Evolutionary conservation across 352 stramenopile genomes (phyloP), one percentile per base, ranked within the genome.

Genomic region (Phytophthora fragariae): DNA sequence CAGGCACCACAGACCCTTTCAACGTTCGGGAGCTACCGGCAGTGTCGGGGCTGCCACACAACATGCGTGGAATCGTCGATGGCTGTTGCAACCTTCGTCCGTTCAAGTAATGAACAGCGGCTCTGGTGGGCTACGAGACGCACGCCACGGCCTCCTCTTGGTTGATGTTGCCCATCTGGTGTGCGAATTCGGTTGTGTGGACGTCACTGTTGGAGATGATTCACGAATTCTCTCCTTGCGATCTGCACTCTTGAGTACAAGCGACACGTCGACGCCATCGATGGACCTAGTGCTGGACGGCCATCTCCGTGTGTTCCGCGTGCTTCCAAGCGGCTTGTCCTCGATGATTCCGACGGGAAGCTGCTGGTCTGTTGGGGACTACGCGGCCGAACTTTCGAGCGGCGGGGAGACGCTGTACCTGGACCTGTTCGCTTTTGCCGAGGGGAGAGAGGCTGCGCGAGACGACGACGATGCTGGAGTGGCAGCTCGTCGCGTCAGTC

Each of bases 201-300:
- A 50, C 17, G 12, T 50, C 41, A 17, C 5, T 50, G 8, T 50
- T 41, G 35, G 35, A 50, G 41, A 50, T 15, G 41, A 50, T 50
- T 8, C 41, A 12, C 41, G 17, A 7, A 50, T 12, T 5, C 1
- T 50, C 8, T 50, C 41, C 5, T 50, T 50, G 41, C 41, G 41
- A 50, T 50, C 41, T 7, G 41, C 41, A 7, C 41, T 50, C 15
- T 19, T 12, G 7, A 27, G 24, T 27, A 27, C 24, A 27, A 27
- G 24, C 24, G 24, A 27, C 24, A 27, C 24, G 24, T 27, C 11
- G 3, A n/a, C 10, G 17, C 37, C 19, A 14, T 24, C 27, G 0
- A 72, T 72, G 65, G 5, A 61, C 9, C 19, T 77, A 12, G 61
- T 74, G 10, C 55, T 77, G 33, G 71, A 77, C 37, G 65, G 58